Conservation (phyloP, 2,329 filamentous ascomycete genomes). For the Apiospora marii region DNA sequence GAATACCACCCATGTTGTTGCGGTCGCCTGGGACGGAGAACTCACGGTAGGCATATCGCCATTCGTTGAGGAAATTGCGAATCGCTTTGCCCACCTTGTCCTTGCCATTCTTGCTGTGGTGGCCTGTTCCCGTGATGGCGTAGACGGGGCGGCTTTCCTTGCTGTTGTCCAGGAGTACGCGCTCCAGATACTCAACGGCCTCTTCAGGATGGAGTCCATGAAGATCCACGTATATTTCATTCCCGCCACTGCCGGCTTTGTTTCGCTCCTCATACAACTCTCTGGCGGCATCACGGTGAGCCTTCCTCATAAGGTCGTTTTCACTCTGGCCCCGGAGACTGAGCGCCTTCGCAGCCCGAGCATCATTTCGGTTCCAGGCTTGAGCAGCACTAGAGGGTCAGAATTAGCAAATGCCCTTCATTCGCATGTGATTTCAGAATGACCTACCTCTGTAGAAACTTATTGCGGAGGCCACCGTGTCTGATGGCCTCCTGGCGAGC, state of each 20-base stretch:
- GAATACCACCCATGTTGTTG: constrained; percentile 78
- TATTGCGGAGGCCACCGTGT: constrained; percentile 94
- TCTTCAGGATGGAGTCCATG: constrained; percentile 99
- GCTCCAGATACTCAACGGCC: constrained; percentile 91
- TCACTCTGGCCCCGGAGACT: constrained; percentile 95
- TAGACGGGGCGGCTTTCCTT: constrained; percentile 81
- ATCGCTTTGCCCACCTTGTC: constrained; percentile 98
- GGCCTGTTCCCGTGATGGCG: constrained; percentile 94
- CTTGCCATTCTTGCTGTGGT: constrained; percentile 98
- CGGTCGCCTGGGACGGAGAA: constrained; percentile 96
- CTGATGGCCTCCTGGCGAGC: constrained; percentile 95
- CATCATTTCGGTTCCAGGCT: constrained; percentile 98
- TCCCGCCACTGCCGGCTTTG: constrained; percentile 63
- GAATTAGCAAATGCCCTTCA: constrained; percentile 28
- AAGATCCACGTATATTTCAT: constrained; percentile 92
- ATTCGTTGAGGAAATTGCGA: constrained; percentile 89
- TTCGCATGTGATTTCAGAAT: neutral
- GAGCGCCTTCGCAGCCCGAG: constrained; percentile 91
- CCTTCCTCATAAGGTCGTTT: constrained; percentile 96
- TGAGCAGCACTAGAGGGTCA: constrained; percentile 77
- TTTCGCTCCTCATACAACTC: constrained; percentile 95
- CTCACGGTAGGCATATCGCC: constrained; percentile 94
- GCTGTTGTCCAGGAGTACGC: constrained; percentile 83
- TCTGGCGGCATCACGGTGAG: constrained; percentile 90
- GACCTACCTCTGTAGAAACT: constrained; percentile 89